Conservation (phyloP, 1,284 basidiomycete genomes). For the Gomphus sp. region DNA sequence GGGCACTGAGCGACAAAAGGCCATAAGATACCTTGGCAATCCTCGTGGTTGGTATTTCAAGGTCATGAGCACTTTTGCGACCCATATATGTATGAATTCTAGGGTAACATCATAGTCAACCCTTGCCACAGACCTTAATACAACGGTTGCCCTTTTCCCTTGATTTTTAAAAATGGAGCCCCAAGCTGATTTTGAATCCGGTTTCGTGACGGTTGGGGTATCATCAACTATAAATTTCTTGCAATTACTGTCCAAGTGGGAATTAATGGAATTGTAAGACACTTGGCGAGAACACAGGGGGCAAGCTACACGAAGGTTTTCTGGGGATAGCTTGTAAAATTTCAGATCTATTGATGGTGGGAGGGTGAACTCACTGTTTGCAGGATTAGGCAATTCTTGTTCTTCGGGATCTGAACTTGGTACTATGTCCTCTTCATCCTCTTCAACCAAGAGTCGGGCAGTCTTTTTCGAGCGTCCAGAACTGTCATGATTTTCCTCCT, state of each 20-base stretch:
- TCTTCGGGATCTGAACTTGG: constrained; percentile 8
- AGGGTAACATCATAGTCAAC: background rate
- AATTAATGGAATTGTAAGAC: constrained; percentile 38
- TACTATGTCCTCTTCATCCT: constrained; percentile 7
- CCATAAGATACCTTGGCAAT: constrained; percentile 59
- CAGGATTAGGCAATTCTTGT: constrained; percentile 3
- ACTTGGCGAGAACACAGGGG: constrained; percentile 46
- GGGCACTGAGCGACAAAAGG: constrained; percentile 49
- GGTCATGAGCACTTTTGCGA: constrained; percentile 24
- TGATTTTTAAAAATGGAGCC: constrained; percentile 34
- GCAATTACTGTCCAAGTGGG: constrained; percentile 52
- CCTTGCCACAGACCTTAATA: background rate
- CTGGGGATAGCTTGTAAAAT: constrained; percentile 12
- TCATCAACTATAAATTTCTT: constrained; percentile 22
- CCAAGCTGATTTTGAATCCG: constrained; percentile 30
- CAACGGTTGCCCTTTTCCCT: constrained; percentile 9
- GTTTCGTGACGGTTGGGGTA: background rate
- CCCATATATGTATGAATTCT: constrained; percentile 11
- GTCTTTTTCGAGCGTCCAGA: background rate
- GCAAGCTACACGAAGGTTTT: constrained; percentile 34
- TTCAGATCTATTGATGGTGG: background rate
- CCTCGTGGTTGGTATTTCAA: constrained; percentile 23
- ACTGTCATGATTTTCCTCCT: background rate
- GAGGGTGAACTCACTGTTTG: constrained; percentile 12
- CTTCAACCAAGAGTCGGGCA: background rate